Conservation (phyloP, 2,329 filamentous ascomycete genomes). For the Colletotrichum acutatum region DNA sequence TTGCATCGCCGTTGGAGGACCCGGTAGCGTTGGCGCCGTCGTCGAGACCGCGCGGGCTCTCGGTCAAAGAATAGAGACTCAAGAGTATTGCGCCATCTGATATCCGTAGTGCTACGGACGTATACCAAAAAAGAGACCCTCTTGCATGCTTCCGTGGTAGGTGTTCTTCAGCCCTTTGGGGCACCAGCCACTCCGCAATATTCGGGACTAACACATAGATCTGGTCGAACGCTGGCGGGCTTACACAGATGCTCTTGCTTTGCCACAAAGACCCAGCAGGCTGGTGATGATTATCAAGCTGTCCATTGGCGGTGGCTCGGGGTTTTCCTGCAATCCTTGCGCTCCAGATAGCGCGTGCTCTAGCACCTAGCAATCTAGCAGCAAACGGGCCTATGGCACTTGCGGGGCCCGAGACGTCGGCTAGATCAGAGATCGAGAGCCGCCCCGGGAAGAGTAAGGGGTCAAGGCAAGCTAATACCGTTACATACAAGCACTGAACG, state of each 20-base stretch:
- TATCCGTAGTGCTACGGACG: background rate
- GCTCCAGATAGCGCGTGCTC: background rate
- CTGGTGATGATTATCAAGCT: background rate
- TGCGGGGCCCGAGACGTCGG: slow-evolving; percentile 31
- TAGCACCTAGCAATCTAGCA: slow-evolving; percentile 2
- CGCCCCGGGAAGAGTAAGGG: slow-evolving; percentile 15
- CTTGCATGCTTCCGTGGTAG: background rate
- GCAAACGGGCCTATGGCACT: slow-evolving; percentile 17
- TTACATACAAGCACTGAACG: background rate
- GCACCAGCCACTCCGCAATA: background rate
- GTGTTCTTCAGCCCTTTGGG: background rate
- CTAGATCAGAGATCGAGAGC: slow-evolving; percentile 36
- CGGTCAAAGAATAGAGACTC: background rate
- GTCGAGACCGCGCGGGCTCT: background rate
- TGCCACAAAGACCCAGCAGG: background rate
- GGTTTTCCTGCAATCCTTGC: background rate
- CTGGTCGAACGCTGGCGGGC: too few relatives aligned
- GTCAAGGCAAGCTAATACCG: background rate
- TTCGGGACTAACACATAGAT: background rate
- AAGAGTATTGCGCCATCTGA: background rate
- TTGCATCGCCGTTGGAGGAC: slow-evolving; percentile 10
- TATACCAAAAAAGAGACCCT: background rate
- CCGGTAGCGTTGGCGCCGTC: slow-evolving; percentile 11
- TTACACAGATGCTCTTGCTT: background rate
- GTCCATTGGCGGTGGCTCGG: background rate